phyloP scores from a whole-genome alignment of 306 rosid species.

The Canavalia gladiata region DNA sequence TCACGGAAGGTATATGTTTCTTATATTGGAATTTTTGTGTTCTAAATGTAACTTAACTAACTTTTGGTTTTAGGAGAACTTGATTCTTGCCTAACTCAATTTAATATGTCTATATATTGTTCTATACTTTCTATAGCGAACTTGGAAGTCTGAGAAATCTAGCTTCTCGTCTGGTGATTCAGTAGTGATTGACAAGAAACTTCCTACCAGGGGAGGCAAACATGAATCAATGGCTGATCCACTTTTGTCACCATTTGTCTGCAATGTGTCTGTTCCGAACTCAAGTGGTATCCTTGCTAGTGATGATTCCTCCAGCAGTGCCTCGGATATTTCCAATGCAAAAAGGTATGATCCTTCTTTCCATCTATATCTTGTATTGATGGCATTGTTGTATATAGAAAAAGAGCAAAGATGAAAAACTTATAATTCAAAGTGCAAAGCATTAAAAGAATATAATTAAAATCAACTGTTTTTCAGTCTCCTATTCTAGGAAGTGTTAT shows the following conservation, averaged over 20 bases:
- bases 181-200: slow-evolving; percentile 51
- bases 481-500: slow-evolving; percentile 21
- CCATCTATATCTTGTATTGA: slow-evolving; percentile 12
- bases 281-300: slow-evolving; percentile 43
- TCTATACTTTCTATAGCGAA: slow-evolving; percentile 53
- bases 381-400: slow-evolving; percentile 15
- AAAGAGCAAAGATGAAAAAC: slow-evolving; percentile 15
- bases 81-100: slow-evolving; percentile 23
- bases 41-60: slow-evolving; percentile 7
- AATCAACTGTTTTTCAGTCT: neutral
- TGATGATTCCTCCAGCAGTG: slow-evolving; percentile 45
- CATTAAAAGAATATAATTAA: slow-evolving; percentile 14
- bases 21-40: slow-evolving; percentile 14
- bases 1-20: slow-evolving; percentile 68
- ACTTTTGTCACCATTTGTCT: slow-evolving; percentile 61
- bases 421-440: neutral
- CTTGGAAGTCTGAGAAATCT: slow-evolving; percentile 59
- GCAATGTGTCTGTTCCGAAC: slow-evolving; percentile 51
- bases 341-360: slow-evolving; percentile 62
- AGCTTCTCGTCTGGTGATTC: slow-evolving; percentile 47
- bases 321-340: slow-evolving; percentile 31
- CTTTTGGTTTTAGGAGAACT: slow-evolving; percentile 24
- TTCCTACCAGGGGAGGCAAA: slow-evolving; percentile 47
- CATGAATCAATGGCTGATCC: slow-evolving; percentile 68
- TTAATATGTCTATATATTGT: slow-evolving; percentile 29